Evolutionary conservation across 805 yeast species (phyloP), one percentile per base, ranked within the genome.

Genomic region (Candida yuanshanica): DNA sequence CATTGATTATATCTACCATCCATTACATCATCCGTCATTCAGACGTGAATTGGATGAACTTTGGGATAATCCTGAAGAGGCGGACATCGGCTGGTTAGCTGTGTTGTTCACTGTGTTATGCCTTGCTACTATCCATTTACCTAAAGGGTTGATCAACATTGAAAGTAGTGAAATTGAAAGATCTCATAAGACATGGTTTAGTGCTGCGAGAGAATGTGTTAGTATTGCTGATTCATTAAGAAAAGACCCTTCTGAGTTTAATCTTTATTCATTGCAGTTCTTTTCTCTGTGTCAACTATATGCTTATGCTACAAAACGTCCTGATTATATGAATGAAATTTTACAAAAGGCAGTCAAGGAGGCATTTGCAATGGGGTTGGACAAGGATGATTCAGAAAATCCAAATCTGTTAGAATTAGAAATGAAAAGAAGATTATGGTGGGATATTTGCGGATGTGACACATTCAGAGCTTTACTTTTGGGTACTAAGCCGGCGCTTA

Each of bases 351-450:
- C 57, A 2, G 43, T 58, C 11, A 46, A 50, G 29, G 54, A 50
- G 33, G 57, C 55, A 4, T 46, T 38, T 37, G 49, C 42, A 5
- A 49, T 58, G 56, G 56, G 54, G 0, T 39, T 58, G 9, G 52
- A 58, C 33, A 44, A 47, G 33, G 60, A 54, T 38, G 56, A 55
- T 32, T 22, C 34, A n/a, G 46, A 45, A 5, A 54, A 53, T 34
- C 48, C 55, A 31, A 46, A 53, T 33, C 23, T 56, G 35, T 20
- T 55, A 14, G 61, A 54, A 32, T 16, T 52, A 11, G 66, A 63
- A 39, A 38, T 62, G 52, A 57, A 56, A 36, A 56, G 63, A 45
- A 51, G 67, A 34, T 36, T 56, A 3, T 56, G 60, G 60, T 56
- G 60, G 60, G 58, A 53, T 37, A 52, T 56, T 20, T 53, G 58